These are phyloP conservation scores for Stephania yunnanensis DNA, from an alignment of 164 flowering plant species.

Conservation along the genomic window DNA sequence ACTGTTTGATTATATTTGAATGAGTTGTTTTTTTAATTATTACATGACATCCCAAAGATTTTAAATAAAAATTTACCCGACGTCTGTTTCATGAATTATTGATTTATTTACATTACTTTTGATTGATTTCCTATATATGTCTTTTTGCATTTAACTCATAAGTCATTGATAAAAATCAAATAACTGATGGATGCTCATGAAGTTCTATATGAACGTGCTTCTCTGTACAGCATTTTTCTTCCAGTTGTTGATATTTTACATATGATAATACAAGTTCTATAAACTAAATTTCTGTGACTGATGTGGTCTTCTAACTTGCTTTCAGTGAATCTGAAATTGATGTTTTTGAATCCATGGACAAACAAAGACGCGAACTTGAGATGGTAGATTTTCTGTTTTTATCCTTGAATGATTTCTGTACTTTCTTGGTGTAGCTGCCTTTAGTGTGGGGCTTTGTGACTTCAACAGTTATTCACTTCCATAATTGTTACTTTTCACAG, in stretches of 20 bases:
- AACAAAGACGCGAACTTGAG: conserved; percentile 68
- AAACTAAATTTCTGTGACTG: not conserved
- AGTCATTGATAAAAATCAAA: no score
- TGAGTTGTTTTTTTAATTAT: no score
- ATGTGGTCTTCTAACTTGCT: conserved; percentile 5
- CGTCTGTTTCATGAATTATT: no score
- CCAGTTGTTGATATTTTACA: not conserved
- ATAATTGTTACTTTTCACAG: conserved; percentile 31
- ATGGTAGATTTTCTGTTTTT: conserved; percentile 41
- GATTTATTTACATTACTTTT: no score
- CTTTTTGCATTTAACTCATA: no score
- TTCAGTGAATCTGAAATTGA: conserved; percentile 94
- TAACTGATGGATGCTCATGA: no score
- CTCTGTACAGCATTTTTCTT: not conserved
- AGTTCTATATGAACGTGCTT: not conserved
- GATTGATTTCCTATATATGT: no score
- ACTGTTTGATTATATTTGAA: no score
- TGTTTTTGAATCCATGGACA: conserved; percentile 85
- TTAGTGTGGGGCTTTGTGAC: not conserved
- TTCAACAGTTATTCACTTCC: not conserved
- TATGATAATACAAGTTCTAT: not conserved
- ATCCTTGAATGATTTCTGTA: not conserved
- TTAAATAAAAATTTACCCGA: no score
- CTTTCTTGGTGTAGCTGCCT: not conserved
- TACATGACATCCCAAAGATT: no score